phyloP scores from a whole-genome alignment of 306 rosid species.

The Acacia confusa region DNA sequence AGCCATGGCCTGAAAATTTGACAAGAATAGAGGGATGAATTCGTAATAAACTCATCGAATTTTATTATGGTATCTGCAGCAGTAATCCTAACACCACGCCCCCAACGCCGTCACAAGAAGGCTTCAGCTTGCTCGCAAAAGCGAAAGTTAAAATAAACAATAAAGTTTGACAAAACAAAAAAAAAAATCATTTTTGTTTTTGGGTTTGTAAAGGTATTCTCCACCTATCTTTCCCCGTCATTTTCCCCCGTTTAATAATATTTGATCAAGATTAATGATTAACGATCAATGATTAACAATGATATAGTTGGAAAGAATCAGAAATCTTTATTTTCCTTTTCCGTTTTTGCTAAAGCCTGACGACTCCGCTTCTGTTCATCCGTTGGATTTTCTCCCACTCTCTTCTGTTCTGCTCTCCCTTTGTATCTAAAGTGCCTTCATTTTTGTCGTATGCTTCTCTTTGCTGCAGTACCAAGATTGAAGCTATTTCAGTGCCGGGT shows the following conservation, averaged over 20 bases:
- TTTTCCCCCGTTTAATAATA: constrained; percentile 32
- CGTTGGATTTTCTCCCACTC: constrained; percentile 31
- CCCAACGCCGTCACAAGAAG: constrained; percentile 29
- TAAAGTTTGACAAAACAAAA: constrained; percentile 7
- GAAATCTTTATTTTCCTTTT: background rate
- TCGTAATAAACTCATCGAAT: constrained; percentile 22
- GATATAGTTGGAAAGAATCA: constrained; percentile 9
- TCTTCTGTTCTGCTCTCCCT: background rate
- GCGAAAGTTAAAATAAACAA: background rate
- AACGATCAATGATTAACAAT: constrained; percentile 19
- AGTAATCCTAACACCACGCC: constrained; percentile 25
- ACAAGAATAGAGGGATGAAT: constrained; percentile 28
- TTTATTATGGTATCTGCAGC: constrained; percentile 51
- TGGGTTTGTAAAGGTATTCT: constrained; percentile 29
- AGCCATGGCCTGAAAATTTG: constrained; percentile 29
- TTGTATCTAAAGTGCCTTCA: constrained; percentile 27
- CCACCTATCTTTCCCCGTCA: constrained; percentile 36
- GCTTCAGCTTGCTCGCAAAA: constrained; percentile 6
- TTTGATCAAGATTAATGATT: constrained; percentile 13
- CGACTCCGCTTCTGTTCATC: constrained; percentile 40
- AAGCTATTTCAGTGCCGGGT: constrained; percentile 34
- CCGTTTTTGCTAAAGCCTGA: constrained; percentile 38
- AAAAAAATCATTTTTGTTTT: constrained; percentile 38
- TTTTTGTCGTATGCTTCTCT: constrained; percentile 32
- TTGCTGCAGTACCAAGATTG: constrained; percentile 36